Evolutionary conservation across 2,329 filamentous ascomycete genomes (phyloP), one percentile per base, ranked within the genome.

Genomic region (Ophiostoma sp.): DNA sequence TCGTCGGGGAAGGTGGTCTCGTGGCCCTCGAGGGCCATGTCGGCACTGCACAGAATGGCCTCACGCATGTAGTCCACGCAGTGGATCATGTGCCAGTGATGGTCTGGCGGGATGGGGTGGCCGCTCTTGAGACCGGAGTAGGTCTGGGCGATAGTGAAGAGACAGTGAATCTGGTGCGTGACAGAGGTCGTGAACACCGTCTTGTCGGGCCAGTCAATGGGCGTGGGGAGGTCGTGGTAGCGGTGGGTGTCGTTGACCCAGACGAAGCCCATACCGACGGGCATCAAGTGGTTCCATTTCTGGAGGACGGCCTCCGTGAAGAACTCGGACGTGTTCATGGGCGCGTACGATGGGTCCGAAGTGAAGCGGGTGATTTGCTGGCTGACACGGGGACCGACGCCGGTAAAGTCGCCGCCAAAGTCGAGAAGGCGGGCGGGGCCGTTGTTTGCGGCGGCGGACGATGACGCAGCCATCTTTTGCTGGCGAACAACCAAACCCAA

Each of bases 21-120:
- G 17, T 82, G 80, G 48, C 83, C 83, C 78, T 85, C 84, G 63
- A 85, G 78, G 1, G 83, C 83, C 74, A 83, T 84, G 74, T 85
- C 84, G 70, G 83, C 82, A 36, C 79, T 81, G 78, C 84, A 85
- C 80, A 85, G 82, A 74, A 86, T 82, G 52, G 82, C 82, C 77
- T 85, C 82, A 12, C 84, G 80, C 78, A 86, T 81, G 77, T 85
- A 85, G 76, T 83, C 82, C 77, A 85, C 84, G 80, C 84, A 86
- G 79, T 85, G 84, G 71, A 83, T 82, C 80, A 85, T 83, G 78
- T 85, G 84, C 82, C 82, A 84, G 78, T 84, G 82, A 77, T 84
- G 82, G 75, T 85, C 83, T 31, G 82, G 80, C 22, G 83, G 83
- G 50, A 85, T 79, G 61, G 80, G 76, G 74, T 82, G 80, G 73